Percentiles rank a stretch among this genome's conserved stretches.
Conservation (phyloP, 768 basidiomycete species). For the Gymnopilus dilepis region DNA sequence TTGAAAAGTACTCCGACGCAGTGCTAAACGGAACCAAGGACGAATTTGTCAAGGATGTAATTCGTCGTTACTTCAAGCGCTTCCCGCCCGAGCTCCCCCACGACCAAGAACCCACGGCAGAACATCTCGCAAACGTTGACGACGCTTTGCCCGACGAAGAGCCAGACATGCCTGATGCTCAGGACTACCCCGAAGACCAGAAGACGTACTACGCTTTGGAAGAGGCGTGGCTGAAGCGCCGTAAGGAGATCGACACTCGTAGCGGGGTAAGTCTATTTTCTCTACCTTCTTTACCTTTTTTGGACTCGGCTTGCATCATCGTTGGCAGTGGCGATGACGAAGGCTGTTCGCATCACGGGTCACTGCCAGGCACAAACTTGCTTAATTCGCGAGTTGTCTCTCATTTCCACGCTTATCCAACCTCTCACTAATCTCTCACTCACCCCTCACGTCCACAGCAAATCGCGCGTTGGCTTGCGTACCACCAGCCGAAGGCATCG, state of each 20-base stretch:
- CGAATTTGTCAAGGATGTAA: not conserved
- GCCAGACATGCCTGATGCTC: not conserved
- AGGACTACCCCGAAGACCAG: not conserved
- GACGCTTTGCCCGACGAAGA: not conserved
- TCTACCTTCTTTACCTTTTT: slow-evolving; percentile 4
- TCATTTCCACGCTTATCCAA: not conserved
- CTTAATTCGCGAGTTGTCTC: not conserved
- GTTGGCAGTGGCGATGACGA: not conserved
- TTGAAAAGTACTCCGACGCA: not conserved
- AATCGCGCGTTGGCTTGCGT: not conserved
- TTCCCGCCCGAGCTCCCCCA: not conserved
- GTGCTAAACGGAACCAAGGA: not conserved
- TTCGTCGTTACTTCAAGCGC: not conserved
- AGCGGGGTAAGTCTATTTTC: not conserved
- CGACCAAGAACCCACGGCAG: not conserved
- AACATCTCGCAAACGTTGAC: not conserved
- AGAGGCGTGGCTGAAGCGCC: not conserved
- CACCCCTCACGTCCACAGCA: not conserved
- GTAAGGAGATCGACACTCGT: not conserved
- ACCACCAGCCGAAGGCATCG: not conserved
- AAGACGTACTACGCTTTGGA: not conserved
- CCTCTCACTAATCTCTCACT: not conserved
- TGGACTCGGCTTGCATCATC: not conserved
- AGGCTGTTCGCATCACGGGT: not conserved
- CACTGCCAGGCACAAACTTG: not conserved